Base-by-base conservation (phyloP, 495 filamentous ascomycete species). In the Pyronema omphalodes region DNA sequence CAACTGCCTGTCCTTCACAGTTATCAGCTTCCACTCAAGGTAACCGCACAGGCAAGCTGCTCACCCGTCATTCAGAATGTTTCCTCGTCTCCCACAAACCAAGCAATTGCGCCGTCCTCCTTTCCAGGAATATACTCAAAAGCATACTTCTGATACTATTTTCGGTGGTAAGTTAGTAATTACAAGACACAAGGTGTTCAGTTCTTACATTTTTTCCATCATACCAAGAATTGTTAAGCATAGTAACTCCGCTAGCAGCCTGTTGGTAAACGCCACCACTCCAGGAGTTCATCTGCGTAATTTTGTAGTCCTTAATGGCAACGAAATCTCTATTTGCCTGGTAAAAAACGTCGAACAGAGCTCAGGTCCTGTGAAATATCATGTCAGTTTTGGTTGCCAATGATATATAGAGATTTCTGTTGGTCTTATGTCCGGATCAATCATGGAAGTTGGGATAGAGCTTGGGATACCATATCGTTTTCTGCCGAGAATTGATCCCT, bases 211-310 rank as follows among this genome's bases (percentile, higher is more conserved):
- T 71, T 7, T 78, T 77, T 17, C 78, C 80, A 60, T 86, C 76
- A 65, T 86, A 88, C 84, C 83, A 87, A 45, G 77, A 68, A 53
- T 82, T 79, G 65, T 87, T 86, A 29, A 88, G 70, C 64, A 77
- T 82, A 9, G 76, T 79, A 45, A 64, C 60, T 36, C 61, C 78
- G 1, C 83, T 86, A 55, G 84, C 71, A 48, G 81, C 81, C 70
- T 88, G 76, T 65, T 88, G 83, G 60, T 73, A 85, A n/a, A 74
- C 71, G 2, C 82, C 83, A 48, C 83, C 84, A 36, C 71, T 71
- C 63, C 83, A 86, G 5, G 57, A 45, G 62, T 87, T 87, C 61
- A 87, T 72, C 14, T 69, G 52, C 0, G 81, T 82, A 54, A 84
- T 67, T 0, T 56, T 55, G 3, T 66, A 53, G 53, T 83, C 76